Percentiles rank a stretch among this genome's conserved stretches.
These are phyloP conservation scores for Arxiozyma heterogenica DNA, from an alignment of 1,139 yeast genomes.

Conservation along the genomic window DNA sequence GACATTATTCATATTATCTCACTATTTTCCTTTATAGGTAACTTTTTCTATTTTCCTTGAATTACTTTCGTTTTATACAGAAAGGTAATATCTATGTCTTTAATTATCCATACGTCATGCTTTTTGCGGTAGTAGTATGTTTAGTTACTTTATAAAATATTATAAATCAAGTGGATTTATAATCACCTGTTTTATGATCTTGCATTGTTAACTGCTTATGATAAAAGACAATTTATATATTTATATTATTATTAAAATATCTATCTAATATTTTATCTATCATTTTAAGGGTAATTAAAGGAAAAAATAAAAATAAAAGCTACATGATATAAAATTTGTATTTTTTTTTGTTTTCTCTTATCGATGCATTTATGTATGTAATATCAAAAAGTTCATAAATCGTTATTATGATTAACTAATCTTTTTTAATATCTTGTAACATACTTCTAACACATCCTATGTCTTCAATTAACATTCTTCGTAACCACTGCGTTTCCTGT, in stretches of 20 bases:
- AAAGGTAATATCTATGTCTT: too few relatives aligned
- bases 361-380: not conserved
- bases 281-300: too few relatives aligned
- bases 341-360: too few relatives aligned
- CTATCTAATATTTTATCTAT: not conserved
- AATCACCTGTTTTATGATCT: too few relatives aligned
- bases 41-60: not conserved
- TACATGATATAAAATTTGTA: not conserved
- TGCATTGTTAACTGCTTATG: too few relatives aligned
- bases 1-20: not conserved
- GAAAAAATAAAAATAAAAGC: not conserved
- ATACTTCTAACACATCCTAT: slow-evolving; percentile 30
- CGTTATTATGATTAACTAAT: not conserved
- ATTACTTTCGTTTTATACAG: too few relatives aligned
- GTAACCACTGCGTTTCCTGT: slow-evolving; percentile 29
- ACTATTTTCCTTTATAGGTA: not conserved
- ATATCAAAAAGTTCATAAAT: not conserved
- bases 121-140: not conserved
- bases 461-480: slow-evolving; percentile 30
- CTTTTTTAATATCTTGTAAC: slow-evolving; percentile 16
- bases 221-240: too few relatives aligned
- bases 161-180: too few relatives aligned
- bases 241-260: too few relatives aligned
- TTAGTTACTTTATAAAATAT: too few relatives aligned
- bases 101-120: not conserved